A percentile compares a stretch with the other conserved stretches of the same genome.
Evolutionary conservation across 2,329 filamentous ascomycete genomes (phyloP).

Genomic region (Penicillium sp.): DNA sequence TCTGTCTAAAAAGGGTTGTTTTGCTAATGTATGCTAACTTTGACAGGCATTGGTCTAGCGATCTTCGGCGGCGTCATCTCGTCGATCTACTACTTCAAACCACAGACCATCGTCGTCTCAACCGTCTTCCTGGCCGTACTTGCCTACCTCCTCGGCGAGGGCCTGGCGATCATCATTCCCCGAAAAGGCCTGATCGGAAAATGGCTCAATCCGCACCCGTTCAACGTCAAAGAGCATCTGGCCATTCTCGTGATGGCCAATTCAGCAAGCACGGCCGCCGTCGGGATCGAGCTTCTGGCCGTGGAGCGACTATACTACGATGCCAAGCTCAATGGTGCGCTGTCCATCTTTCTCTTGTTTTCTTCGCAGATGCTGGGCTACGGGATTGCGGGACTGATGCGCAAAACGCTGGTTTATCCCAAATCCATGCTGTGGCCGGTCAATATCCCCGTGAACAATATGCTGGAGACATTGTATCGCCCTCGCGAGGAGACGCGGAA

Average conservation of each 20-base stretch:
- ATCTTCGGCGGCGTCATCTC: neutral
- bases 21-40: neutral
- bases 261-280: neutral
- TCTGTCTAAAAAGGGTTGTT: too few species aligned
- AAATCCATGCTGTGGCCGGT: conserved; percentile 61
- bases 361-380: conserved; percentile 42
- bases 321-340: conserved; percentile 50
- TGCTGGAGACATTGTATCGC: conserved; percentile 22
- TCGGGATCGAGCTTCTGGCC: neutral
- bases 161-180: neutral
- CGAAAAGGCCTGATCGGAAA: neutral
- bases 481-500: conserved; percentile 36
- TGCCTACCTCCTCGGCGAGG: neutral
- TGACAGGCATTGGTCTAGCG: neutral
- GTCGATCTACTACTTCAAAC: neutral
- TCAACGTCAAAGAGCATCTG: conserved; percentile 26
- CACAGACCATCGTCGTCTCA: neutral
- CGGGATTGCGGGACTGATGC: conserved; percentile 62
- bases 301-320: neutral
- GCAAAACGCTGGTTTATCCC: conserved; percentile 50
- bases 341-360: neutral
- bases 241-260: conserved; percentile 16
- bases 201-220: conserved; percentile 26
- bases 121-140: neutral
- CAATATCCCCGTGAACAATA: conserved; percentile 34